Conservation (phyloP, 331 rosid genomes). For the Arachis monticola region DNA sequence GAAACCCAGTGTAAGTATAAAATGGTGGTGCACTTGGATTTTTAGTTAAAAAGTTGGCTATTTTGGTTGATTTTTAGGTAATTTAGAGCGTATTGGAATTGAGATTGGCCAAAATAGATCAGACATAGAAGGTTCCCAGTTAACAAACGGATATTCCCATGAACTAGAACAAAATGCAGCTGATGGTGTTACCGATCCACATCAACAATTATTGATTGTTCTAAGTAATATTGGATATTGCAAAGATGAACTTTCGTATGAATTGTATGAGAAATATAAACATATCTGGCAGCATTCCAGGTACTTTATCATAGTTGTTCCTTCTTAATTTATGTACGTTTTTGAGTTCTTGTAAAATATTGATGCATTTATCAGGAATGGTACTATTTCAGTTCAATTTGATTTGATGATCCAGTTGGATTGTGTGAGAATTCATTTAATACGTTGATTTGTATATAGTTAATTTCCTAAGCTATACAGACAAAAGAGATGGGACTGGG, state of each 20-base stretch:
- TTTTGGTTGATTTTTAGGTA: conserved; percentile 57
- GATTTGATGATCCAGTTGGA: conserved; percentile 30
- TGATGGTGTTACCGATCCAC: conserved; percentile 68
- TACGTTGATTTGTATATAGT: conserved; percentile 7
- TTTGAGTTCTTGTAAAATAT: conserved; percentile 19
- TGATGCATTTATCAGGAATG: conserved; percentile 17
- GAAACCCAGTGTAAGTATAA: conserved; percentile 22
- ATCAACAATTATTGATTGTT: conserved; percentile 73
- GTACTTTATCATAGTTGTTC: conserved; percentile 48
- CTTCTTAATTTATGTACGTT: background rate
- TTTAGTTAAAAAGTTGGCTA: conserved; percentile 39
- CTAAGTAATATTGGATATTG: conserved; percentile 96
- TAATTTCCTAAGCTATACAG: background rate
- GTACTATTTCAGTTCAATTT: background rate
- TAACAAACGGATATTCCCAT: conserved; percentile 76
- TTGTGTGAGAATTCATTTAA: conserved; percentile 26
- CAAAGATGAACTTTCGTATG: conserved; percentile 90
- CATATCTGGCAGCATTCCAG: conserved; percentile 87
- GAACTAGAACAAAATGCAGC: conserved; percentile 57
- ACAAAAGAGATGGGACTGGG: background rate
- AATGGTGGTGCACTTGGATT: conserved; percentile 19
- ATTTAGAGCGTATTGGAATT: conserved; percentile 76
- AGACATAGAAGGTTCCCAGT: conserved; percentile 56
- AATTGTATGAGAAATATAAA: conserved; percentile 78
- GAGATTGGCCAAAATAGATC: conserved; percentile 69